Conservation (phyloP, 768 basidiomycete genomes). For the Lactifluus piperatus region DNA sequence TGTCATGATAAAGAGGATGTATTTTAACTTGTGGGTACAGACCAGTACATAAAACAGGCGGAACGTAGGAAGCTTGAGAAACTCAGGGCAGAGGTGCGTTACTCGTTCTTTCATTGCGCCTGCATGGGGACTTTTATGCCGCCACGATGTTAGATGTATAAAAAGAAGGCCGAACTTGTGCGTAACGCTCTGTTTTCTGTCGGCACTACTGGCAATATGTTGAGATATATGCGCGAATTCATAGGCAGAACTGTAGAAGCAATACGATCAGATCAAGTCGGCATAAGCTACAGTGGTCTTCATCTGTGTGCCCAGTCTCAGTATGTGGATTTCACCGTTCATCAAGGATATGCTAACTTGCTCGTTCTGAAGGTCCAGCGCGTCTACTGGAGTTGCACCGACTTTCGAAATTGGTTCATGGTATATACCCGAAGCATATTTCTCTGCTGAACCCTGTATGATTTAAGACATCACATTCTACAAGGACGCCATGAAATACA, state of each 20-base stretch:
- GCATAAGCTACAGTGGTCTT: background rate
- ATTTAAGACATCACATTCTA: background rate
- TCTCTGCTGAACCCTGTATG: background rate
- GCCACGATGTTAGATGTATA: constrained; percentile 23
- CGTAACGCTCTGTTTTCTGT: constrained; percentile 5
- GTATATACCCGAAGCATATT: background rate
- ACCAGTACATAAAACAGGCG: constrained; percentile 53
- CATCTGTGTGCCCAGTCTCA: background rate
- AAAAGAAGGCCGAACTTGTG: constrained; percentile 29
- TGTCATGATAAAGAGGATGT: background rate
- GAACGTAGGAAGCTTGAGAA: constrained; percentile 52
- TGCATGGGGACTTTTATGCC: background rate
- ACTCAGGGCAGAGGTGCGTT: constrained; percentile 45
- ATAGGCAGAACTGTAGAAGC: constrained; percentile 28
- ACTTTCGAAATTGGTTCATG: background rate
- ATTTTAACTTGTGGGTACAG: constrained; percentile 29
- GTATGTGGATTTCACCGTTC: background rate
- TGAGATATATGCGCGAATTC: background rate
- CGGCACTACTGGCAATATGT: background rate
- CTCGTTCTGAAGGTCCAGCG: background rate
- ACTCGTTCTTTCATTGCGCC: background rate
- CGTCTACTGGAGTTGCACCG: no score
- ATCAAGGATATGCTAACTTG: background rate
- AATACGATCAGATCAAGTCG: constrained; percentile 21
- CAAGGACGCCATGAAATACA: no score